These are phyloP conservation scores for Puccinia coronata DNA, from an alignment of 1,284 basidiomycete genomes.

Conservation along the genomic window DNA sequence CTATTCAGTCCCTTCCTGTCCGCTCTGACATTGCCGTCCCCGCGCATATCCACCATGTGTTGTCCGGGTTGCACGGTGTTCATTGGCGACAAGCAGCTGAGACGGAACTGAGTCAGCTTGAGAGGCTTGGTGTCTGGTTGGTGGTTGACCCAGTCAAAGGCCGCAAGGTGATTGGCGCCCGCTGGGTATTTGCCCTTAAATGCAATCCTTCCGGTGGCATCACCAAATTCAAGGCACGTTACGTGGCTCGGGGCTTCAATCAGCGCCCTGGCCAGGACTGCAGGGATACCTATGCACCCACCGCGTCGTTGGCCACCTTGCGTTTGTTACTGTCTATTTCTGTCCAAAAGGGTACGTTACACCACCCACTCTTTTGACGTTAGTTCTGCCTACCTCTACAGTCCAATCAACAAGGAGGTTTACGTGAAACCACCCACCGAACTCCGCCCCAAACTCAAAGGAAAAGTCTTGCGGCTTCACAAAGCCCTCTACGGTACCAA, in stretches of 20 bases:
- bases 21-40: too few species aligned
- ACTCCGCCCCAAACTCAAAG: neutral
- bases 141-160: too few species aligned
- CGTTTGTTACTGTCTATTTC: neutral
- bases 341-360: neutral
- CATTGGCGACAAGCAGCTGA: too few species aligned
- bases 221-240: neutral
- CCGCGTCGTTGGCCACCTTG: neutral
- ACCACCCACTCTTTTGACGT: conserved; percentile 18
- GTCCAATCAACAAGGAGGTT: neutral
- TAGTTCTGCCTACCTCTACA: conserved; percentile 16
- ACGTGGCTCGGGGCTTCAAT: conserved; percentile 14
- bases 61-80: too few species aligned
- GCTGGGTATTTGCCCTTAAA: too few species aligned
- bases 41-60: too few species aligned
- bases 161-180: too few species aligned
- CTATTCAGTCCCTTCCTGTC: too few species aligned
- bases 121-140: too few species aligned
- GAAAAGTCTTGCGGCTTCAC: neutral
- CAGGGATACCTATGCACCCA: conserved; percentile 9
- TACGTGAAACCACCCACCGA: neutral
- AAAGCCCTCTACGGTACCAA: neutral
- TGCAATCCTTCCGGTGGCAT: too few species aligned
- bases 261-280: neutral
- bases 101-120: too few species aligned